A percentile compares a stretch with the other conserved stretches of the same genome.
Evolutionary conservation across 2,329 filamentous ascomycete species (phyloP).

Genomic region (Akanthomyces muscarius): DNA sequence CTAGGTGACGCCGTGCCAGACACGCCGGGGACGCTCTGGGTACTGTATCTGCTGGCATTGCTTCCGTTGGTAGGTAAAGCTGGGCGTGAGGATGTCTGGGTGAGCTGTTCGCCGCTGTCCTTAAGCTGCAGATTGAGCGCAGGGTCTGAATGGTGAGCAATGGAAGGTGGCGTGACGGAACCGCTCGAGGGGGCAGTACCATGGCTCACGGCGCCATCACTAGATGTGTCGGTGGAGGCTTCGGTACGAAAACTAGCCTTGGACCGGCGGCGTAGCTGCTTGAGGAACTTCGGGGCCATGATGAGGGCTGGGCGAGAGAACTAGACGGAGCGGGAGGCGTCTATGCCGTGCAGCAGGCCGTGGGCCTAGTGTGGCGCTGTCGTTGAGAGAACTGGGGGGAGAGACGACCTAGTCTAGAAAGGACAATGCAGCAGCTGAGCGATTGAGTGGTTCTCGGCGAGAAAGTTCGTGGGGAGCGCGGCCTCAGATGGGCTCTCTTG

Average conservation of each 20-base stretch:
- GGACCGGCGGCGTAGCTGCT: slow-evolving; percentile 72
- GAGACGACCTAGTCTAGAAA: background rate
- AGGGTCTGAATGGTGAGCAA: slow-evolving; percentile 62
- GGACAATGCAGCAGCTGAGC: background rate
- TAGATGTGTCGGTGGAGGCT: slow-evolving; percentile 58
- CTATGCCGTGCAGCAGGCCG: background rate
- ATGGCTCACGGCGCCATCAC: slow-evolving; percentile 54
- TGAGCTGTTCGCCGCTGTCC: slow-evolving; percentile 30
- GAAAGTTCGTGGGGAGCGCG: background rate
- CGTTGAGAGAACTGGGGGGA: background rate
- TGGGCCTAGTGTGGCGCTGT: background rate
- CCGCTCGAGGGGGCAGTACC: slow-evolving; percentile 62
- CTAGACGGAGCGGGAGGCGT: background rate
- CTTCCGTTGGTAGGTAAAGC: slow-evolving; percentile 31
- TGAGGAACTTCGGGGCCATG: slow-evolving; percentile 63
- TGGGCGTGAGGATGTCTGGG: slow-evolving; percentile 32
- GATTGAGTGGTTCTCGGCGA: slow-evolving; percentile 7
- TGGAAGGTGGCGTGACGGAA: slow-evolving; percentile 71
- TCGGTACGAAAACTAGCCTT: slow-evolving; percentile 68
- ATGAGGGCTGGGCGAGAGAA: slow-evolving; percentile 17
- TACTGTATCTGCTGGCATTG: slow-evolving; percentile 48
- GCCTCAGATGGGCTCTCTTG: slow-evolving; percentile 4
- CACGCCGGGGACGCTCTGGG: slow-evolving; percentile 58
- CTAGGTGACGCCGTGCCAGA: slow-evolving; percentile 55
- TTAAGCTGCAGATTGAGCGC: slow-evolving; percentile 60